Evolutionary conservation across 768 basidiomycete genomes (phyloP).

Genomic region (Rhodotorula sphaerocarpa): DNA sequence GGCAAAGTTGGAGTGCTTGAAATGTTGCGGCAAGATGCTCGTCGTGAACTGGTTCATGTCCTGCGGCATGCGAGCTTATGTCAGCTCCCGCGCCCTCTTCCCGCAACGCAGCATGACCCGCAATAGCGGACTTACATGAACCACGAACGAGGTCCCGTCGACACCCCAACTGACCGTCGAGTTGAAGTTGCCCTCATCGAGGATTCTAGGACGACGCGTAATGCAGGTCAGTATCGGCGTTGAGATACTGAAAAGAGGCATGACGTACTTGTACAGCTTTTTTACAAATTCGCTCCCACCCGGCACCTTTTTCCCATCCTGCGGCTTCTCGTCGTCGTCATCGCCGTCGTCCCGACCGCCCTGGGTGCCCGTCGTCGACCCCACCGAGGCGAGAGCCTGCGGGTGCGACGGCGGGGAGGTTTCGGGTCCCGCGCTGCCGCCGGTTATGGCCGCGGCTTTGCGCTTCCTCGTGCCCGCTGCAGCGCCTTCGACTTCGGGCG

Average conservation of each 20-base stretch:
- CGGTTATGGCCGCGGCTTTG: conserved; percentile 5
- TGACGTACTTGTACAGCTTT: conserved; percentile 72
- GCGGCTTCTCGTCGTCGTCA: conserved; percentile 26
- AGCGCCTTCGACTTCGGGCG: conserved; percentile 1
- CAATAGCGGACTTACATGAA: conserved; percentile 62
- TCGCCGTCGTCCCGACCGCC: conserved; percentile 4
- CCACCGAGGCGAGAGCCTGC: background rate
- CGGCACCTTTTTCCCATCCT: conserved; percentile 5
- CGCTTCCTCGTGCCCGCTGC: background rate
- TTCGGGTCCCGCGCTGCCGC: too few relatives aligned
- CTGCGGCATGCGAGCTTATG: conserved; percentile 42
- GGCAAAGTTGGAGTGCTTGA: conserved; percentile 93
- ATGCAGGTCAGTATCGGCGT: background rate
- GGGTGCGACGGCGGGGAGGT: too few relatives aligned
- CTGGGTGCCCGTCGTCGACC: background rate
- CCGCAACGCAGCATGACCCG: too few relatives aligned
- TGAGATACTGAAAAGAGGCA: background rate
- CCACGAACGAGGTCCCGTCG: conserved; percentile 77
- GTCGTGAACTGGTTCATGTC: conserved; percentile 97
- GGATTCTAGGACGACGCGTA: conserved; percentile 56
- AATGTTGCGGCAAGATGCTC: conserved; percentile 74
- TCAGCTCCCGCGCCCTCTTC: too few relatives aligned
- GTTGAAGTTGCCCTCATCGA: conserved; percentile 66
- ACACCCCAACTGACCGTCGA: conserved; percentile 76
- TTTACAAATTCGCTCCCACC: conserved; percentile 74